Base-by-base conservation (phyloP, 805 yeast species). In the Yarrowia divulgata region DNA sequence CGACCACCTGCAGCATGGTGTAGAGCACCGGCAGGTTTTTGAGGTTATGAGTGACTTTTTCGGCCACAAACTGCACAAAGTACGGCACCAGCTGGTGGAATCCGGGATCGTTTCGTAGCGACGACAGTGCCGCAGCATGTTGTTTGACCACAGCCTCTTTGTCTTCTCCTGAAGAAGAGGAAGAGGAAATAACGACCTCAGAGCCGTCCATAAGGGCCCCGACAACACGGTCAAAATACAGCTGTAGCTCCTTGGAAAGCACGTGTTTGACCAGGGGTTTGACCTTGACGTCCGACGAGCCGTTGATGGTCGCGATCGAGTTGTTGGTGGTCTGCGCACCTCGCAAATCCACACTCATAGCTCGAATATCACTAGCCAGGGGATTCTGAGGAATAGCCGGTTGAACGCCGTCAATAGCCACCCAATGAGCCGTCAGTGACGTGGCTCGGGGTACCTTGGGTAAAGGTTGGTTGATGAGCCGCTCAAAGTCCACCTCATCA, bases 381-480 rank as follows among this genome's bases (percentile, higher is more conserved):
- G 99, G 99, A 80, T 95, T 95, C 79, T 96, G 99, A 1, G 98
- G 97, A 69, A 95, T 94, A 40, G 95, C 89, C 0, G 99, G 99
- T 77, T 95, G 99, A 9, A 95, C 97, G 70, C 99, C 99, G 79
- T 95, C 99, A 68, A 95, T 91, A 0, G 99, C 98, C 40, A 96
- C 83, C 98, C 99, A 94, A 72, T 80, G 83, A 7, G 98, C 97
- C 0, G 98, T 93, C 78, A 91, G 93, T 0, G 97, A 89, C 2
- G 97, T 89, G 71, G 89, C 88, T 70, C 98, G 85, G 5, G 99
- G 99, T 2, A 96, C 97, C 74, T 90, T 91, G 7, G 99, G 99
- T 70, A 95, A 81, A 40, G 97, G 98, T 77, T 90, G 94, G 77
- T 95, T 94, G 73, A 95, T 90, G 69, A 96, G 82, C 75, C 91